Evolutionary conservation across 306 rosid genomes (phyloP).

Genomic region (Cicer cuneatum): DNA sequence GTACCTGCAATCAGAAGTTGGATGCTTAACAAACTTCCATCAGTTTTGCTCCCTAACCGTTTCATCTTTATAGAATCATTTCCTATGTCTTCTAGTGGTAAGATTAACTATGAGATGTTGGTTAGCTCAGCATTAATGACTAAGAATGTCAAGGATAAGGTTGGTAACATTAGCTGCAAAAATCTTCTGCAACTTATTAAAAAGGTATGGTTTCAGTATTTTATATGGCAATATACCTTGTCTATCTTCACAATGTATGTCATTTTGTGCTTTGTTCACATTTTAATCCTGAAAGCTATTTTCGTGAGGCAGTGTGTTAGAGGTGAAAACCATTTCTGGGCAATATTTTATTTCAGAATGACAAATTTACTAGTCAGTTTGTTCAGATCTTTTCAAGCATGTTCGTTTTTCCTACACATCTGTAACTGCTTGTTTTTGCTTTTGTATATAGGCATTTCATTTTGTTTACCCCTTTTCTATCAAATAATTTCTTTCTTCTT

Average conservation of each 20-base stretch:
- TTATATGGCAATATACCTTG: constrained; percentile 25
- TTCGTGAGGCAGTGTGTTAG: not conserved
- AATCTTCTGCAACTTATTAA: constrained; percentile 65
- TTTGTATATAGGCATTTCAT: not conserved
- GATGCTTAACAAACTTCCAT: constrained; percentile 73
- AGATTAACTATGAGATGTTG: constrained; percentile 74
- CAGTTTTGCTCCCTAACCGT: constrained; percentile 62
- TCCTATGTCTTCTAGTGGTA: constrained; percentile 78
- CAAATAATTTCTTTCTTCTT: not conserved
- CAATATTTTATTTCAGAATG: not conserved
- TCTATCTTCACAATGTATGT: not conserved
- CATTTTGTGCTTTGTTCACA: not conserved
- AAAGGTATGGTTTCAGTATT: constrained; percentile 57
- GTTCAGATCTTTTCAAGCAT: not conserved
- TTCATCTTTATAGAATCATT: constrained; percentile 64
- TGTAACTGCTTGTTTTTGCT: not conserved
- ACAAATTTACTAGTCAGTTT: not conserved
- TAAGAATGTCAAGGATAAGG: constrained; percentile 47
- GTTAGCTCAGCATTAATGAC: constrained; percentile 48
- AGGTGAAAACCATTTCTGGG: not conserved
- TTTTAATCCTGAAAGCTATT: not conserved
- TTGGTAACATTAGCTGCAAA: constrained; percentile 48
- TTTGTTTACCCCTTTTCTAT: not conserved
- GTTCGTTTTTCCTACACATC: not conserved
- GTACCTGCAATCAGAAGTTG: constrained; percentile 68